Base-by-base conservation (phyloP, 2,329 filamentous ascomycete genomes). In the Arthrobotrys iridis region DNA sequence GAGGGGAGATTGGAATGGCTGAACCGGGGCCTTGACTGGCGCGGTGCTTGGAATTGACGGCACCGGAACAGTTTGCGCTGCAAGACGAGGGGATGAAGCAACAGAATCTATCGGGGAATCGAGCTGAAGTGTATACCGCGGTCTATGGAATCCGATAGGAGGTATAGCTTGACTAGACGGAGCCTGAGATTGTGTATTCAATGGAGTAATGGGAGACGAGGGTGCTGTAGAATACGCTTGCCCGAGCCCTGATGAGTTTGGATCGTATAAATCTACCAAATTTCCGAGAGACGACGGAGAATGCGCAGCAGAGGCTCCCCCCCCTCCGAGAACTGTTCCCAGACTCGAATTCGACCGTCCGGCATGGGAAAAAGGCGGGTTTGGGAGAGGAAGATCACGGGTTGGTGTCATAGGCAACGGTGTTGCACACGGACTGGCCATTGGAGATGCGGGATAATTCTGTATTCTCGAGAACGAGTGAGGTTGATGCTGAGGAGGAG, bases 211-310 rank as follows among this genome's bases (percentile, higher is more conserved):
- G 11, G 71, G 71, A 2, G 71, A 75, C 7, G 71, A 75, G 13
- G 71, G 71, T 7, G 71, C 64, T 10, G 71, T 75, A 45, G 71
- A 68, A 26, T 63, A 75, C 3, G 71, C 71, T n/a, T 75, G 71
- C 8, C 71, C 71, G 11, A 52, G 28, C 10, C 52, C 20, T 10
- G 43, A 40, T 13, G 63, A 75, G 59, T 68, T 68, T n/a, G 57
- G 63, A 46, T 68, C 71, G 40, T 75, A 75, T 7, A 68, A 75
- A 11, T 64, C 71, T 8, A 75, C 71, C 8, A 75, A 40, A 37
- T 67, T 64, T 40, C 71, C 71, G 22, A 75, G 57, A 50, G 71
- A 75, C 15, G 70, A 57, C 8, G 68, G 50, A 46, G 52, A 30
- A 59, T 45, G 46, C 4, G 57, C 37, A 24, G 20, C n/a, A 26